These are phyloP conservation scores for Aspergillus neotritici DNA, from an alignment of 2,329 filamentous ascomycete species.

Conservation along the genomic window DNA sequence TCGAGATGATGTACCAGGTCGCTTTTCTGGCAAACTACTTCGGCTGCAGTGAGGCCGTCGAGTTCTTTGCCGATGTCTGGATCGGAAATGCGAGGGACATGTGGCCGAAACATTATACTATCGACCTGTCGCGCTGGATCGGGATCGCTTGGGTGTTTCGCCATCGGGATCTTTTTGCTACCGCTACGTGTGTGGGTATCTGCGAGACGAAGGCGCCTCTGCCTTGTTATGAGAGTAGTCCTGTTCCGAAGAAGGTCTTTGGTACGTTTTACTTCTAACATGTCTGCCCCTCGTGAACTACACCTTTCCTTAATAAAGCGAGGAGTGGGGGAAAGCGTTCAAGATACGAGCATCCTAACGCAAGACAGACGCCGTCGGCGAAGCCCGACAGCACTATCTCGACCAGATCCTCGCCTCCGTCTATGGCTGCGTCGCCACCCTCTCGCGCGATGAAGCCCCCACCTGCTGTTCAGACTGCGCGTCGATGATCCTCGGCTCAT, in stretches of 20 bases:
- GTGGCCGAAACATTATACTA: neutral
- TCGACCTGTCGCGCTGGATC: slow-evolving; percentile 15
- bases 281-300: too few relatives aligned
- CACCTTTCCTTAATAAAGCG: too few relatives aligned
- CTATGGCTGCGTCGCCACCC: neutral
- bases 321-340: too few relatives aligned
- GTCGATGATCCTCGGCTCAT: neutral
- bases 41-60: slow-evolving; percentile 39
- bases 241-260: too few relatives aligned
- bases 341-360: too few relatives aligned
- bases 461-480: slow-evolving; percentile 4
- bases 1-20: slow-evolving; percentile 43
- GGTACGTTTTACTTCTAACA: too few relatives aligned
- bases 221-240: neutral
- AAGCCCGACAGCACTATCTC: neutral
- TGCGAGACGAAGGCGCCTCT: neutral
- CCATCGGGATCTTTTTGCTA: neutral
- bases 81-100: slow-evolving; percentile 21
- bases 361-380: neutral
- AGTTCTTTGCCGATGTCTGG: slow-evolving; percentile 42
- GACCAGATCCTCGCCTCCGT: neutral
- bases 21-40: slow-evolving; percentile 43
- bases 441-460: neutral
- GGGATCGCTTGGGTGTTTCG: slow-evolving; percentile 7
- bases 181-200: slow-evolving; percentile 1